Percentiles rank a stretch among this genome's conserved stretches.
Conservation (phyloP, 768 basidiomycete genomes). For the Coprinopsis strossmayeri region DNA sequence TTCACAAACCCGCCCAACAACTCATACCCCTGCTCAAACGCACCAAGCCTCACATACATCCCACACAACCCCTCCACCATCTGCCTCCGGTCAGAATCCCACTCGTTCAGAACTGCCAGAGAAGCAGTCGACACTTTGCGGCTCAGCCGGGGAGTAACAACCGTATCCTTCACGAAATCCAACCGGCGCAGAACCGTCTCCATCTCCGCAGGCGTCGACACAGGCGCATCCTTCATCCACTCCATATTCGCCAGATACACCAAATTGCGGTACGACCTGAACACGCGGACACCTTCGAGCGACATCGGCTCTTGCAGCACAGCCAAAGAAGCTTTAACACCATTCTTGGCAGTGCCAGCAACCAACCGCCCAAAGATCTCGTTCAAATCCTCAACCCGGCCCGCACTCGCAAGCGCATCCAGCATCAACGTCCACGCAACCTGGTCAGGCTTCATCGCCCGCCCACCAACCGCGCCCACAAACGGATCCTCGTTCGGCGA, state of each 20-base stretch:
- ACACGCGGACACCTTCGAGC: conserved; percentile 24
- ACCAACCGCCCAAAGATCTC: conserved; percentile 28
- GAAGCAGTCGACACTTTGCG: not conserved
- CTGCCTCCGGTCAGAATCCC: conserved; percentile 8
- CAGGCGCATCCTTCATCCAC: conserved; percentile 10
- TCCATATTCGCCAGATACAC: conserved; percentile 35
- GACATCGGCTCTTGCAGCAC: not conserved
- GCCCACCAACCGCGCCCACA: conserved; percentile 28
- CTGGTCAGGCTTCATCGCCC: conserved; percentile 39
- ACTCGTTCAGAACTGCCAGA: not conserved
- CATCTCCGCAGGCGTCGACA: not conserved
- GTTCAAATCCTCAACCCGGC: conserved; percentile 39
- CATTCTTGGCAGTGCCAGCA: not conserved
- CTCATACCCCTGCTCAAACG: conserved; percentile 19
- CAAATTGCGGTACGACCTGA: conserved; percentile 31
- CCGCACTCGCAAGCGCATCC: conserved; percentile 31
- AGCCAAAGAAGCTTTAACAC: too few species aligned
- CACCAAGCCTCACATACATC: conserved; percentile 23
- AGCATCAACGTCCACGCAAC: conserved; percentile 54
- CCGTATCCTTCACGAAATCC: not conserved
- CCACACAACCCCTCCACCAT: conserved; percentile 21
- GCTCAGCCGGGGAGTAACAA: not conserved
- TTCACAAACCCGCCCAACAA: conserved; percentile 14
- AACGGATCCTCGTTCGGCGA: conserved; percentile 28
- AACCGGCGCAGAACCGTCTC: not conserved